Percentiles rank a stretch among this genome's conserved stretches.
phyloP scores from a whole-genome alignment of 2,329 filamentous ascomycete species.

The Colletotrichum theobromicola region DNA sequence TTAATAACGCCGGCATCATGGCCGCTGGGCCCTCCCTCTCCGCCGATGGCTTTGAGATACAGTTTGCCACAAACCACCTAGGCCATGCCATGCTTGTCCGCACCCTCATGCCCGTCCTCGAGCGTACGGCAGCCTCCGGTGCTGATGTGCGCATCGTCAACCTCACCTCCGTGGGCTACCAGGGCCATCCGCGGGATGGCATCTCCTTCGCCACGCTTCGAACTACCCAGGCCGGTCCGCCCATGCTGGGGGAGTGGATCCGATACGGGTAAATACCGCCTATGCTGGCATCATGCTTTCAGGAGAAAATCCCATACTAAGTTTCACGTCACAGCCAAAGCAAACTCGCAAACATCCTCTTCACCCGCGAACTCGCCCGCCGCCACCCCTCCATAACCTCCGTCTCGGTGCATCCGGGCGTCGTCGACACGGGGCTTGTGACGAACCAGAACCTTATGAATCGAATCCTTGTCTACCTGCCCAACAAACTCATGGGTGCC shows the following conservation, averaged over 20 bases:
- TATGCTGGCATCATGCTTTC: no score
- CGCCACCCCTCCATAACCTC: constrained; percentile 30
- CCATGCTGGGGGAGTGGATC: constrained; percentile 30
- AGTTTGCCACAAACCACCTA: constrained; percentile 28
- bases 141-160: constrained; percentile 9
- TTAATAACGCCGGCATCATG: constrained; percentile 33
- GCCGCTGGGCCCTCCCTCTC: constrained; percentile 3
- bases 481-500: constrained; percentile 20
- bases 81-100: constrained; percentile 26
- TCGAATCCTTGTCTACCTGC: constrained; percentile 28
- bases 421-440: constrained; percentile 32
- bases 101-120: constrained; percentile 25
- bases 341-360: constrained; percentile 38
- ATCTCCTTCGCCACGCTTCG: neutral
- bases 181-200: neutral
- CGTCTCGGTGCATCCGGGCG: constrained; percentile 32
- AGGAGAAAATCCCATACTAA: neutral
- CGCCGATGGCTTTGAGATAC: constrained; percentile 28
- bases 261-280: neutral
- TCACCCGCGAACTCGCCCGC: constrained; percentile 32
- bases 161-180: constrained; percentile 24
- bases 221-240: neutral
- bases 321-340: constrained; percentile 24
- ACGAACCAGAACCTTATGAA: constrained; percentile 27
- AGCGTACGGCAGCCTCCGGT: neutral